Base-by-base conservation (phyloP, 345 rosid species). In the Boechera divaricarpa region DNA sequence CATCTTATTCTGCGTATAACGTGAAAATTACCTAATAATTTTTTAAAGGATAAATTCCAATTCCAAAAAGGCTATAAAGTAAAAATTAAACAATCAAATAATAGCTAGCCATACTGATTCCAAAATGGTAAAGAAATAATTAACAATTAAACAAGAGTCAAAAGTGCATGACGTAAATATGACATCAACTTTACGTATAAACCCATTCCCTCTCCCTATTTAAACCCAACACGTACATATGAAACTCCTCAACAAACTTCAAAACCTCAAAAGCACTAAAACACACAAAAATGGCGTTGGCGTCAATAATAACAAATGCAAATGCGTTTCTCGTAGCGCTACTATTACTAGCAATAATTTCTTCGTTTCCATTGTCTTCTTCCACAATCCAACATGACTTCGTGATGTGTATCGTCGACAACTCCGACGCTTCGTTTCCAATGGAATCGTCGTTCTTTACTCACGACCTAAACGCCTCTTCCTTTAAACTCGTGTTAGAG, bases 301-400 rank as follows among this genome's bases (percentile, higher is more conserved):
- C 15, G 7, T 15, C 56, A 0, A 54, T 12, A 48, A 7, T 21
- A 18, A 49, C 44, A 70, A 70, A 70, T 67, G 63, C 72, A 63
- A 70, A 70, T 76, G 44, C 18, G 77, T 59, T 72, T 59, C 44
- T 73, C 2, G n/a, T 31, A 56, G 58, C 68, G 52, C 44, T 72
- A 2, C 7, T 67, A 15, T 41, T 73, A 32, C 74, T 66, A 49
- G 24, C 64, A 2, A 33, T 72, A 2, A 33, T 72, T 21, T 58
- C 78, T 52, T 42, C 11, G 1, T 18, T 71, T 49, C 77, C 81
- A 51, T 52, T 73, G 13, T 71, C 81, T 48, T 60, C 49, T 41
- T 66, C 78, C 38, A 67, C 74, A 13, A 13, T 78, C 58, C 87
- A 83, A 74, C 85, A 87, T 51, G 80, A 74, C 38, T 88, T 88